phyloP scores from a whole-genome alignment of 2,329 filamentous ascomycete genomes.

The Whalleya microplaca region DNA sequence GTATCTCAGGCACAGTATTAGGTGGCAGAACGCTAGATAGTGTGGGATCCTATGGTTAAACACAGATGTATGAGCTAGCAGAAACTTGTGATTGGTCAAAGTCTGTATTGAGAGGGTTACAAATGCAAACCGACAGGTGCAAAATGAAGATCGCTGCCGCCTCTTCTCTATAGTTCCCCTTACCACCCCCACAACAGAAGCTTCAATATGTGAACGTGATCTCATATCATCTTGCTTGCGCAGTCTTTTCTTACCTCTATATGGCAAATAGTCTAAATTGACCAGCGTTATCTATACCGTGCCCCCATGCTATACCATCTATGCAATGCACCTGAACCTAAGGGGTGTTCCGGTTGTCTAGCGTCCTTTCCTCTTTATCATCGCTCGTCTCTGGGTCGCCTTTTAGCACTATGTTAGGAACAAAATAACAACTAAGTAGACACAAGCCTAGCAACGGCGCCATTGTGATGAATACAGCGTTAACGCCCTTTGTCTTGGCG shows the following conservation, averaged over 20 bases:
- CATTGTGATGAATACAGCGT: conserved; percentile 24
- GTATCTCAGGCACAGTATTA: too few relatives aligned
- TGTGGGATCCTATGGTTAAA: too few relatives aligned
- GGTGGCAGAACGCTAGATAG: too few relatives aligned
- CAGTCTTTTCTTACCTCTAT: not conserved
- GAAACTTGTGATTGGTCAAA: too few relatives aligned
- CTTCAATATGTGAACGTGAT: not conserved
- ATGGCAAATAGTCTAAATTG: not conserved
- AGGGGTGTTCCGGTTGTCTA: not conserved
- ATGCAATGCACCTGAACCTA: not conserved
- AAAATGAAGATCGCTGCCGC: too few relatives aligned
- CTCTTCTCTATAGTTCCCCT: too few relatives aligned
- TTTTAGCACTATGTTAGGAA: conserved; percentile 1
- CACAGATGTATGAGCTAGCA: too few relatives aligned
- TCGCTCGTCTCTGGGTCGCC: not conserved
- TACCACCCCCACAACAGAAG: not conserved
- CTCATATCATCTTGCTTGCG: not conserved
- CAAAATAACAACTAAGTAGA: conserved; percentile 11
- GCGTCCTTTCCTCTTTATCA: not conserved
- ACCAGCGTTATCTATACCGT: not conserved
- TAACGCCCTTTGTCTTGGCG: conserved; percentile 27
- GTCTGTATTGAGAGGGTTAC: too few relatives aligned
- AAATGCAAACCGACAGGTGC: too few relatives aligned
- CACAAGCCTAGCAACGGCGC: conserved; percentile 12
- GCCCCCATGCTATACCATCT: not conserved